Evolutionary conservation across 2,329 filamentous ascomycete genomes (phyloP).

Genomic region (Fusarium secorum): DNA sequence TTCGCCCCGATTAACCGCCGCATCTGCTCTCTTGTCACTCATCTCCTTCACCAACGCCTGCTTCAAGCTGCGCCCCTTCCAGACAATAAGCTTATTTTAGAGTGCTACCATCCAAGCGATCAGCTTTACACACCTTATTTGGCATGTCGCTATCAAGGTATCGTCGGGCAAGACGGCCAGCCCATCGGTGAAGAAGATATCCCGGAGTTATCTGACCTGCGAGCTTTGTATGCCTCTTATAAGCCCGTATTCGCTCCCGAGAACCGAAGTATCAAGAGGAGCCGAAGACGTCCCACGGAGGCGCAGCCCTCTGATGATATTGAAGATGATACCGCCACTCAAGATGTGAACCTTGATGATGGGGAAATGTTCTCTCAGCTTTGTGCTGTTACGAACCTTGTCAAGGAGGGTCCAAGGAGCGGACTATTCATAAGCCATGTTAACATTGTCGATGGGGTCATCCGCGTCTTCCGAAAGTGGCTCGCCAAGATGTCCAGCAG

Average conservation of each 20-base stretch:
- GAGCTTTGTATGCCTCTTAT: conserved; percentile 74
- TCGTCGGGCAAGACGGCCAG: conserved; percentile 44
- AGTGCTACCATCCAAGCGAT: conserved; percentile 78
- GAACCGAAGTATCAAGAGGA: conserved; percentile 49
- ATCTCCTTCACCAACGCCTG: conserved; percentile 71
- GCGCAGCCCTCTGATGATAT: conserved; percentile 8
- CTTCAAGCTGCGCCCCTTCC: conserved; percentile 47
- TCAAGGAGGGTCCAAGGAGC: conserved; percentile 67
- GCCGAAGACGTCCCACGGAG: conserved; percentile 13
- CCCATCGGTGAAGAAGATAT: conserved; percentile 1
- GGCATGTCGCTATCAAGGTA: conserved; percentile 71
- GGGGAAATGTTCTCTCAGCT: conserved; percentile 79
- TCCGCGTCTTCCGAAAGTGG: conserved; percentile 79
- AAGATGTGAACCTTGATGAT: conserved; percentile 71
- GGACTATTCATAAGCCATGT: conserved; percentile 71
- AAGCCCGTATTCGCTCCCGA: conserved; percentile 67
- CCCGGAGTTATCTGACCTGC: conserved; percentile 52
- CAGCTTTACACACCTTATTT: conserved; percentile 74
- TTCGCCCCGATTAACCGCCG: conserved; percentile 67
- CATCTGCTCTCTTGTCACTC: conserved; percentile 68
- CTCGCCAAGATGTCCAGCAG: conserved; percentile 55
- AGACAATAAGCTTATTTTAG: conserved; percentile 71
- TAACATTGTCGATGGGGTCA: conserved; percentile 71
- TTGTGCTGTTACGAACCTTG: conserved; percentile 71
- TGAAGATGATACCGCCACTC: conserved; percentile 57